A percentile compares a stretch with the other conserved stretches of the same genome.
phyloP scores from a whole-genome alignment of 1,139 yeast genomes.

The Yarrowia galli region DNA sequence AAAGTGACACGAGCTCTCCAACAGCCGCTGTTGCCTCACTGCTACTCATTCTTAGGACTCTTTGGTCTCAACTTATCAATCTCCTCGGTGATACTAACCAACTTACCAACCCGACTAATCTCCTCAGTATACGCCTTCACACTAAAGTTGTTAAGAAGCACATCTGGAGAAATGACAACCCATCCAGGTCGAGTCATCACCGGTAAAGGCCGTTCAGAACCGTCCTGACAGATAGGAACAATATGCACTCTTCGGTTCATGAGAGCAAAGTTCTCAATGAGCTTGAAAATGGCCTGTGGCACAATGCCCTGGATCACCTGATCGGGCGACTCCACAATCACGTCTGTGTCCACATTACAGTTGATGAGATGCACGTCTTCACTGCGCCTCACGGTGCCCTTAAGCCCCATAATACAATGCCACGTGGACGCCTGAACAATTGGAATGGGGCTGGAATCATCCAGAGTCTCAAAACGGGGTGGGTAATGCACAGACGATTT shows the following conservation, averaged over 20 bases:
- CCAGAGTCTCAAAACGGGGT: slow-evolving; percentile 42
- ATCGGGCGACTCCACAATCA: slow-evolving; percentile 62
- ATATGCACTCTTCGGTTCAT: slow-evolving; percentile 85
- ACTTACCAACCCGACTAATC: slow-evolving; percentile 55
- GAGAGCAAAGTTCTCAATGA: slow-evolving; percentile 89
- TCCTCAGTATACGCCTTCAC: slow-evolving; percentile 56
- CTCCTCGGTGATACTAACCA: slow-evolving; percentile 71
- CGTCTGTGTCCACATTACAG: slow-evolving; percentile 90
- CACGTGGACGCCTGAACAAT: slow-evolving; percentile 55
- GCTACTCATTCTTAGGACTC: slow-evolving; percentile 51
- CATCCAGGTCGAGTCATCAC: slow-evolving; percentile 83
- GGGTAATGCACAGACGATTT: slow-evolving; percentile 45
- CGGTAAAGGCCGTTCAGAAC: slow-evolving; percentile 56
- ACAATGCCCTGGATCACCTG: slow-evolving; percentile 55
- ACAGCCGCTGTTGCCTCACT: too few relatives aligned
- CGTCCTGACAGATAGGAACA: slow-evolving; percentile 48
- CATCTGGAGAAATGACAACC: slow-evolving; percentile 90
- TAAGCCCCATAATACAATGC: slow-evolving; percentile 98
- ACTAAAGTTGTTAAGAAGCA: slow-evolving; percentile 72
- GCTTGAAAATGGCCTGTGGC: slow-evolving; percentile 77
- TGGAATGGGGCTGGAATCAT: slow-evolving; percentile 42
- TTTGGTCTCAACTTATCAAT: slow-evolving; percentile 85
- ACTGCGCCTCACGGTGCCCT: slow-evolving; percentile 89
- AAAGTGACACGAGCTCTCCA: too few relatives aligned
- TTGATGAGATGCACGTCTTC: slow-evolving; percentile 85